Conservation (phyloP, 2,329 filamentous ascomycete species). For the Trichoderma sp. region DNA sequence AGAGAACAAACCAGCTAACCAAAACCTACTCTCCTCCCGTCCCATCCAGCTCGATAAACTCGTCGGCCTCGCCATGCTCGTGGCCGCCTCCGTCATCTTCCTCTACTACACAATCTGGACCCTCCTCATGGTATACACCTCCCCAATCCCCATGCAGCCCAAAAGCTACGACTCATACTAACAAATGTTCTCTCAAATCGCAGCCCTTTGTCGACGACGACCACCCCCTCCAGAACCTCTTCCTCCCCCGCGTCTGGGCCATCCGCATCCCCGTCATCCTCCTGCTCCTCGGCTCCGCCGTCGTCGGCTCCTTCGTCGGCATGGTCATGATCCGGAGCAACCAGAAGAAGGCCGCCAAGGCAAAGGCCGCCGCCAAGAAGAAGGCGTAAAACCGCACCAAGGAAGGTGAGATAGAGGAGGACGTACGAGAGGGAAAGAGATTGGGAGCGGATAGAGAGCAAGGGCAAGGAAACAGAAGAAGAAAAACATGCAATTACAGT, state of each 20-base stretch:
- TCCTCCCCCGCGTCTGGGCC: slow-evolving; percentile 96
- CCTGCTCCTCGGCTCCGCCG: slow-evolving; percentile 84
- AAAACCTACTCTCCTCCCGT: neutral
- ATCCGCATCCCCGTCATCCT: slow-evolving; percentile 98
- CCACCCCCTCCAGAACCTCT: slow-evolving; percentile 91
- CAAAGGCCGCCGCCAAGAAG: slow-evolving; percentile 82
- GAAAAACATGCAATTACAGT: neutral
- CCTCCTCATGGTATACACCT: slow-evolving; percentile 77
- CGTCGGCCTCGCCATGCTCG: slow-evolving; percentile 68
- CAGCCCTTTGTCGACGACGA: slow-evolving; percentile 97
- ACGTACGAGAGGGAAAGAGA: no score
- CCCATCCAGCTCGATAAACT: slow-evolving; percentile 90
- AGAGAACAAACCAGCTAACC: neutral
- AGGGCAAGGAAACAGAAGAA: no score
- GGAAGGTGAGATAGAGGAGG: no score
- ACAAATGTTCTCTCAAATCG: neutral
- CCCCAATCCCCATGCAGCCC: neutral
- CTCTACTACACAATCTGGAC: slow-evolving; percentile 98
- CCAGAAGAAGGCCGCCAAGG: slow-evolving; percentile 94
- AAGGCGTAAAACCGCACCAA: slow-evolving; percentile 62
- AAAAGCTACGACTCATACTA: neutral
- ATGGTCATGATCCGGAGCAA: slow-evolving; percentile 99
- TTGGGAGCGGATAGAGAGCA: no score
- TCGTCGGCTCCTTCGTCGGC: slow-evolving; percentile 93
- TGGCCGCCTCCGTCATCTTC: slow-evolving; percentile 65